Base-by-base conservation (phyloP, 2,329 filamentous ascomycete species). In the Calonectria naviculata region DNA sequence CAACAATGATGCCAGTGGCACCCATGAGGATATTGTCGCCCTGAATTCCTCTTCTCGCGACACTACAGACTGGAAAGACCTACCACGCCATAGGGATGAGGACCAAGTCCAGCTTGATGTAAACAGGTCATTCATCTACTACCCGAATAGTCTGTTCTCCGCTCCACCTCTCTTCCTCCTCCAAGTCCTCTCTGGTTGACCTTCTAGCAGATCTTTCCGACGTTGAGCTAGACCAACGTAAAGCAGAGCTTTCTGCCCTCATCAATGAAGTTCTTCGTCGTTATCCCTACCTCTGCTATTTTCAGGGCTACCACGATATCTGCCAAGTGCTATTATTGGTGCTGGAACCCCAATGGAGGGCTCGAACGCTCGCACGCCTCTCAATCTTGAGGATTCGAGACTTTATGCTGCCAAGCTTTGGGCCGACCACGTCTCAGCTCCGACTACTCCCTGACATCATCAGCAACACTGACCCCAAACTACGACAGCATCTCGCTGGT, bases 231-330 rank as follows among this genome's bases (percentile, higher is more conserved):
- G 87, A 90, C 56, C 82, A 83, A 49, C 93, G 93, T 80, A 98
- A 97, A 80, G 81, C 87, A 66, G 92, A 97, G 79, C 89, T 99
- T 2, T 96, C 92, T 9, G 85, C 91, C 73, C 88, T 99, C 62
- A 98, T 99, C 78, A 90, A 90, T 63, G 89, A 93, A 74, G 91
- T 97, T 17, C 89, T 99, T 54, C 93, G 97, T 65, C 90, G 90
- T 38, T 89, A 97, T 78, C 95, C 95, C 19, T 92, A 93, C 81
- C 90, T 99, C 41, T 95, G 92, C 86, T 99, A 99, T 85, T 99
- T 99, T 83, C 97, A 99, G 85, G 97, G 97, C 81, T 99, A 97
- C 82, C 97, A 99, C 83, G 97, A 99, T 85, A 98, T 99, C 79
- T 97, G 94, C 77, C 97, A 99, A 84, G 97, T 99, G 28, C 89